These are phyloP conservation scores for Phaseolus coccineus DNA, from an alignment of 331 rosid genomes.

Conservation along the genomic window DNA sequence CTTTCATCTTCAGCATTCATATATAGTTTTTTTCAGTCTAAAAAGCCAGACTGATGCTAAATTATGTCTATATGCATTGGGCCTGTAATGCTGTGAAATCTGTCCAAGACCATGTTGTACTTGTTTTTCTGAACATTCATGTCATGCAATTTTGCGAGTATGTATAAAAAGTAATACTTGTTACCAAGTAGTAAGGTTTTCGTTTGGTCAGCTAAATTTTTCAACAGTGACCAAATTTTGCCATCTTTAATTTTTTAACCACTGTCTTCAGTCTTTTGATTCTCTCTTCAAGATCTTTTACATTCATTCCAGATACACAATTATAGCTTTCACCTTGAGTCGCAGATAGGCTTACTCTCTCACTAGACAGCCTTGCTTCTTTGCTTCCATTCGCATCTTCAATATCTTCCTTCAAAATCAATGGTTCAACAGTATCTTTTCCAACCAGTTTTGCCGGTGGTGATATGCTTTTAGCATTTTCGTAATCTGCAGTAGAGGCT, in stretches of 20 bases:
- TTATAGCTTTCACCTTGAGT: slow-evolving; percentile 16
- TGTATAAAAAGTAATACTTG: background rate
- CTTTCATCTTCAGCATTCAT: background rate
- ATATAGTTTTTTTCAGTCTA: background rate
- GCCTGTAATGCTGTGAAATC: background rate
- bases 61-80: background rate
- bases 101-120: background rate
- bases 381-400: slow-evolving; percentile 24
- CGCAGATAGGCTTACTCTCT: background rate
- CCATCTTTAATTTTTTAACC: background rate
- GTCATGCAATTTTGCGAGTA: background rate
- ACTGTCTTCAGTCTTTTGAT: slow-evolving; percentile 29
- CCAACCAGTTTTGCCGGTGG: background rate
- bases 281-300: slow-evolving; percentile 37
- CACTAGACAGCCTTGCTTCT: background rate
- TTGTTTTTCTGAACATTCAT: background rate
- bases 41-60: background rate
- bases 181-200: background rate
- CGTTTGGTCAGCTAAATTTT: slow-evolving; percentile 6
- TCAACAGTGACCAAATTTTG: slow-evolving; percentile 23
- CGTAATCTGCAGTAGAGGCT: slow-evolving; percentile 22
- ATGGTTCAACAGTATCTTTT: slow-evolving; percentile 9
- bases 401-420: slow-evolving; percentile 24
- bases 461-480: background rate
- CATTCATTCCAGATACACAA: background rate